These are phyloP conservation scores for Pythium sukuiense DNA, from an alignment of 352 stramenopile genomes.

Conservation along the genomic window DNA sequence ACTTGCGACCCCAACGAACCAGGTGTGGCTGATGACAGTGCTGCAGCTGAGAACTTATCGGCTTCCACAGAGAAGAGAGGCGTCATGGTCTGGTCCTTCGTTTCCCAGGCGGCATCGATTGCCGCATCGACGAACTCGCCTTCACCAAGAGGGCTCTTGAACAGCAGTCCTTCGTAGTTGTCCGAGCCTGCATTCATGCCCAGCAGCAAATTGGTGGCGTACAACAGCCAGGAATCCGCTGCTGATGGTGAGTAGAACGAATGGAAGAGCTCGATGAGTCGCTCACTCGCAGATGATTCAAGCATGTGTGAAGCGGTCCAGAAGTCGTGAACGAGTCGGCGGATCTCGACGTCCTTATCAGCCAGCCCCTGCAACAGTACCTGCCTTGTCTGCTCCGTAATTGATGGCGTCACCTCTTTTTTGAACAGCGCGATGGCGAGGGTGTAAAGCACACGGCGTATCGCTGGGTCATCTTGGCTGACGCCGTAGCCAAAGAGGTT, in stretches of 20 bases:
- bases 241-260: slow-evolving; percentile 42
- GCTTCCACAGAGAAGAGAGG: slow-evolving; percentile 78
- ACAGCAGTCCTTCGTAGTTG: slow-evolving; percentile 41
- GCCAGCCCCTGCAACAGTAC: slow-evolving; percentile 54
- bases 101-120: slow-evolving; percentile 74
- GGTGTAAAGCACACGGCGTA: slow-evolving; percentile 43
- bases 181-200: slow-evolving; percentile 32
- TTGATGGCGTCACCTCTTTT: slow-evolving; percentile 18
- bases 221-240: slow-evolving; percentile 68
- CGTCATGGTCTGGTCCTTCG: slow-evolving; percentile 64
- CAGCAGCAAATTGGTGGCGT: slow-evolving; percentile 62
- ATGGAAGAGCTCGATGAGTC: slow-evolving; percentile 58
- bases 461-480: slow-evolving; percentile 37
- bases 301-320: slow-evolving; percentile 43
- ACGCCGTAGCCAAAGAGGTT: slow-evolving; percentile 40
- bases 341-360: slow-evolving; percentile 44
- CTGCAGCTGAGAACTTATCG: slow-evolving; percentile 40
- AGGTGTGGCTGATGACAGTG: neutral
- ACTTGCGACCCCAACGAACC: slow-evolving; percentile 9
- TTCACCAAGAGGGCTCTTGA: slow-evolving; percentile 47
- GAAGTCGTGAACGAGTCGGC: slow-evolving; percentile 43
- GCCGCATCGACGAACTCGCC: slow-evolving; percentile 46
- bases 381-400: slow-evolving; percentile 26
- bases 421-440: slow-evolving; percentile 42
- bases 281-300: slow-evolving; percentile 33